Evolutionary conservation across 1,284 basidiomycete genomes (phyloP).

Genomic region (Cystobasidium pallidum): DNA sequence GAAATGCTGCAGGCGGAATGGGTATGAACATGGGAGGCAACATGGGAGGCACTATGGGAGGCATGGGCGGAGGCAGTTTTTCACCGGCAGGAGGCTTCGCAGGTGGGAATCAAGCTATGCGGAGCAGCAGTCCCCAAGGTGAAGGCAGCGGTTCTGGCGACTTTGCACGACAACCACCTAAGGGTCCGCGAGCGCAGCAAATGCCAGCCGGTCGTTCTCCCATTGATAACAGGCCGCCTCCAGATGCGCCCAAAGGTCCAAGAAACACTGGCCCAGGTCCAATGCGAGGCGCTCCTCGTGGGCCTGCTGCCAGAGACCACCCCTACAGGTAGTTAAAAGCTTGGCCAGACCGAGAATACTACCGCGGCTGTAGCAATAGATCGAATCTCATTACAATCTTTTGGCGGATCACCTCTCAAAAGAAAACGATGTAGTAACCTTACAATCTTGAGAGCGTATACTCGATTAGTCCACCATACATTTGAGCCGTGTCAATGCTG

Average conservation of each 20-base stretch:
- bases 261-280: conserved; percentile 17
- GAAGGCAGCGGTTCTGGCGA: conserved; percentile 4
- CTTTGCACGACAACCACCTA: conserved; percentile 18
- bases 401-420: no score
- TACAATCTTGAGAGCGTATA: no score
- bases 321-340: conserved; percentile 23
- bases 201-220: neutral
- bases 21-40: conserved; percentile 43
- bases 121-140: neutral
- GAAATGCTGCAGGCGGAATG: conserved; percentile 35
- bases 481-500: no score
- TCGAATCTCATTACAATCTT: no score
- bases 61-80: conserved; percentile 5
- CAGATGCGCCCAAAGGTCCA: conserved; percentile 38
- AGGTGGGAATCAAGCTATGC: conserved; percentile 13
- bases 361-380: no score
- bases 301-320: conserved; percentile 8
- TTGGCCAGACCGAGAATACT: neutral
- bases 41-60: conserved; percentile 25
- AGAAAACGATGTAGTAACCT: no score
- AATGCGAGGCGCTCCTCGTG: conserved; percentile 11
- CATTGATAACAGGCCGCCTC: conserved; percentile 32
- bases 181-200: conserved; percentile 33
- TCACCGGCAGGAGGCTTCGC: conserved; percentile 8
- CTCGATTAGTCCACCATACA: no score